Evolutionary conservation across 2,329 filamentous ascomycete species (phyloP), one percentile per base, ranked within the genome.

Genomic region (Alternaria brassicicola): DNA sequence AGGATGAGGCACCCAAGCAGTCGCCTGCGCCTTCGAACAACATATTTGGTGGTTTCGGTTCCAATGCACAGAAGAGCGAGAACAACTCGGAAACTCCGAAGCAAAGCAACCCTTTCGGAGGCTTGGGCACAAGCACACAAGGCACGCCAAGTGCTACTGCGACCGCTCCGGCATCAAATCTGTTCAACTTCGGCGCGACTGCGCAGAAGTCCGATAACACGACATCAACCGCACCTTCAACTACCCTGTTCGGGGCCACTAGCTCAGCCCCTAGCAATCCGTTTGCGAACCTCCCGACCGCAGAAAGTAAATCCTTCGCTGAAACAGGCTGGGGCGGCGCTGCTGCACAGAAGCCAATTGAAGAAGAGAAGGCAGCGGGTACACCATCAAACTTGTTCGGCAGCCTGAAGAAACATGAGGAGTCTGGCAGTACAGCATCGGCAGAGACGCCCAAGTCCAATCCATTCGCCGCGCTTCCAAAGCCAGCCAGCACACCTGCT

Each of bases 361-460:
- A 55, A 15, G 57, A 61, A 35, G 61, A 62, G 25, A 59, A 58
- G 26, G 43, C 56, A 12, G 30, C 65, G 8, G 39, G 51, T 17
- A 51, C 64, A 5, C 19, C 64, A 6, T 61, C 56, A 41, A 64
- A 59, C 38, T 33, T 68, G 6, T 69, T 70, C 47, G 59, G 52
- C 21, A 62, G 48, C 45, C 62, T 64, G 23, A 68, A 67, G 57
- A 68, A 64, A 52, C 57, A 57, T 25, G 50, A 36, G 26, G 51
- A 55, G 10, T 30, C 55, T 28, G 33, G 17, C 35, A 63, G 38
- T 47, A 59, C 33, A n/a, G 35, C 58, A 6, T 19, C 64, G n/a
- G 33, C 59, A 2, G 67, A 70, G 19, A 51, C 60, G 30, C 57
- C 66, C 43, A 69, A 70, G 54, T 39, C 59, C 10, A 70, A 62